Conservation (phyloP, 2,329 filamentous ascomycete genomes). For the Pseudogymnoascus sp. region DNA sequence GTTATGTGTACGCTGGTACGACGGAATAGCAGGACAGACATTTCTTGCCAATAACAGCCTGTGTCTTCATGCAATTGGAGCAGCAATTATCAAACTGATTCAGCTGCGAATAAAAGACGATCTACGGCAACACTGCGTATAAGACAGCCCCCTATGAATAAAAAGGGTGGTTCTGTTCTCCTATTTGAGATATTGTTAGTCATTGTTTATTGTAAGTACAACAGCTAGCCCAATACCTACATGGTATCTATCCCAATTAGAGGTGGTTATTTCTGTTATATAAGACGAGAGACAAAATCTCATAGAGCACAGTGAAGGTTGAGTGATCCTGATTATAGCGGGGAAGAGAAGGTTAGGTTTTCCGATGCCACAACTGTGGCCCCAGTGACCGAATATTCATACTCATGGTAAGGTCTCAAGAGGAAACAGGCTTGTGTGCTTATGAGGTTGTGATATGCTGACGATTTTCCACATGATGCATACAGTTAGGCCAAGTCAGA, state of each 20-base stretch:
- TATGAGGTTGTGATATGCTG: background rate
- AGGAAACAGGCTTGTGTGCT: background rate
- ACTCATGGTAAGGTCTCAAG: background rate
- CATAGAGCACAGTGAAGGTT: background rate
- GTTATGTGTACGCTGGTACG: background rate
- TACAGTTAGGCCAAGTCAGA: background rate
- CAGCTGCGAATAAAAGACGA: background rate
- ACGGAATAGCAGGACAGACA: background rate
- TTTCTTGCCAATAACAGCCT: background rate
- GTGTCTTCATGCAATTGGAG: background rate
- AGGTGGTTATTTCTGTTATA: background rate
- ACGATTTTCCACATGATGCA: background rate
- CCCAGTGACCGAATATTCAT: background rate
- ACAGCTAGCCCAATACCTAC: background rate
- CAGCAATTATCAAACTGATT: background rate
- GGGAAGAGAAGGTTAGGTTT: background rate
- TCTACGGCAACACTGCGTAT: background rate
- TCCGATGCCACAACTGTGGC: background rate
- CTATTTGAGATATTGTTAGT: background rate
- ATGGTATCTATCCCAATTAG: background rate
- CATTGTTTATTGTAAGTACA: background rate
- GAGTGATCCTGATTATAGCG: no score
- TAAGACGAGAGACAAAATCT: background rate
- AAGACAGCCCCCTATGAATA: background rate
- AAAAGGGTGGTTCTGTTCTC: no score